phyloP scores from a whole-genome alignment of 768 basidiomycete species.

The Hirschioporus abietinus region DNA sequence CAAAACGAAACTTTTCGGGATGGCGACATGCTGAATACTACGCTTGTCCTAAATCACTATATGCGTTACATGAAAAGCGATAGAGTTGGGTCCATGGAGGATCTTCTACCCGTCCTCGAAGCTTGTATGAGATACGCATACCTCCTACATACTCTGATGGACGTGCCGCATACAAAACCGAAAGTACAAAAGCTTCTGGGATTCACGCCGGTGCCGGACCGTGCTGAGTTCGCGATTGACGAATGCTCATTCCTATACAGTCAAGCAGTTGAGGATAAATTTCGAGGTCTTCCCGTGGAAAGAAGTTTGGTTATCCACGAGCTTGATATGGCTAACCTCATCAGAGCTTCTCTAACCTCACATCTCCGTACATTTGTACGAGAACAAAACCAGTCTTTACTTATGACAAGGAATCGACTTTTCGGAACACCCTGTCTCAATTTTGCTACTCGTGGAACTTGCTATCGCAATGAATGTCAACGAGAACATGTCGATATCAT shows the following conservation, averaged over 20 bases:
- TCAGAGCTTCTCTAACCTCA: conserved; percentile 21
- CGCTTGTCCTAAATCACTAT: background rate
- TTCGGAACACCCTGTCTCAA: conserved; percentile 30
- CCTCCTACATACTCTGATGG: background rate
- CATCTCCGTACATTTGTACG: conserved; percentile 25
- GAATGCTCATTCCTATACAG: conserved; percentile 13
- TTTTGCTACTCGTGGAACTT: conserved; percentile 26
- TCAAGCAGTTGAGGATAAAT: background rate
- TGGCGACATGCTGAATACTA: background rate
- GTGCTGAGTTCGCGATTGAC: conserved; percentile 13
- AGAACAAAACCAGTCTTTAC: conserved; percentile 30
- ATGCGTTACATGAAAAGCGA: background rate
- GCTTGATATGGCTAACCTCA: conserved; percentile 18
- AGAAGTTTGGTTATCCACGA: background rate
- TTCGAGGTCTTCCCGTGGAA: conserved; percentile 3
- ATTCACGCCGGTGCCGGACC: conserved; percentile 8
- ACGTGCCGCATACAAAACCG: conserved; percentile 1
- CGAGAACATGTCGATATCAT: conserved; percentile 29
- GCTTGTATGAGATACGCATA: background rate
- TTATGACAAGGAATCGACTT: conserved; percentile 25
- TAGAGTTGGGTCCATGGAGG: background rate
- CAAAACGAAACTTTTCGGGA: background rate
- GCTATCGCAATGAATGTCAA: conserved; percentile 29
- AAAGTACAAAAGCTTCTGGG: conserved; percentile 11
- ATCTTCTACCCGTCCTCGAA: background rate